Evolutionary conservation across 148 eudicot species (phyloP).

Genomic region (Cornus controversa): DNA sequence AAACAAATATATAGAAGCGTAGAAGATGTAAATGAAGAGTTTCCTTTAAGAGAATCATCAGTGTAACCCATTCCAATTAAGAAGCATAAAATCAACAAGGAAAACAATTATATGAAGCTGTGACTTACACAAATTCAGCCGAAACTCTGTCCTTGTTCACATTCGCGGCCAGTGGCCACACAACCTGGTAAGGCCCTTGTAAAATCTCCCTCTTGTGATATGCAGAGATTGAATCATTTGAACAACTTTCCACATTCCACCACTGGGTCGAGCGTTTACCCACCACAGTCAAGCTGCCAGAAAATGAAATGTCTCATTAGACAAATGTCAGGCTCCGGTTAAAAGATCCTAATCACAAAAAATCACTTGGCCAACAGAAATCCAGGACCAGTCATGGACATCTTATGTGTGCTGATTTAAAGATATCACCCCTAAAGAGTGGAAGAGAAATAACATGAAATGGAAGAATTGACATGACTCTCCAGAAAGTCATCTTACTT

Average conservation of each 20-base stretch:
- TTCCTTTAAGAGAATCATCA: neutral
- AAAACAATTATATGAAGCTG: conserved; percentile 1
- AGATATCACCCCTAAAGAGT: neutral
- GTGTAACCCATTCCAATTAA: neutral
- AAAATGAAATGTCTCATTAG: conserved; percentile 10
- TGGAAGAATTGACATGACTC: neutral
- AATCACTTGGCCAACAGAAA: too few species aligned
- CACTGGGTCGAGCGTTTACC: conserved; percentile 45
- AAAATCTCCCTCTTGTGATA: conserved; percentile 67
- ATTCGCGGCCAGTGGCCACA: conserved; percentile 64
- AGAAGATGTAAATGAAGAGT: neutral
- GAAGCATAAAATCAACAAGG: neutral
- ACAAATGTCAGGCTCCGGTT: neutral
- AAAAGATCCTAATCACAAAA: neutral
- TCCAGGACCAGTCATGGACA: neutral
- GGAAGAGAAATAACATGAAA: neutral
- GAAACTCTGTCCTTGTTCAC: conserved; percentile 54
- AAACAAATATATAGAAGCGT: too few species aligned
- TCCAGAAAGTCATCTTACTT: conserved; percentile 33
- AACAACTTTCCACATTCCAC: conserved; percentile 21
- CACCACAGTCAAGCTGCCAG: conserved; percentile 53
- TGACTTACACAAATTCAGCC: conserved; percentile 78
- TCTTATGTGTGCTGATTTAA: neutral
- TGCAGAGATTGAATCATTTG: conserved; percentile 31
- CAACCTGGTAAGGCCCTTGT: conserved; percentile 58